phyloP scores from a whole-genome alignment of 345 rosid species.

The Leavenworthia alabamica region DNA sequence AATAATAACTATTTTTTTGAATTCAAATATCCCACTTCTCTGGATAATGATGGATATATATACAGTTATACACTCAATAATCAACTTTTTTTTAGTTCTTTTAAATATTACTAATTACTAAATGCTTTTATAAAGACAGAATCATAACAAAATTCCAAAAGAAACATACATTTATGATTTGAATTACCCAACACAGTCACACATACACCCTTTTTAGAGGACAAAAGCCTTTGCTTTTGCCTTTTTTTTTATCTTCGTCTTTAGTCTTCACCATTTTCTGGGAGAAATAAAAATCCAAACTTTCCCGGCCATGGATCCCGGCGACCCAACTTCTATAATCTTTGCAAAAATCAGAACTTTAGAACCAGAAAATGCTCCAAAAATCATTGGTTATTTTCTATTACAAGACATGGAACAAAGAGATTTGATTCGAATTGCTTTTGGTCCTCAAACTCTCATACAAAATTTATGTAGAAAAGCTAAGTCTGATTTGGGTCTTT shows the following conservation, averaged over 20 bases:
- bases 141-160: conserved; percentile 8
- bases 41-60: neutral
- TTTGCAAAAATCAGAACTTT: conserved; percentile 49
- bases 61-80: no score
- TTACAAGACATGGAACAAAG: conserved; percentile 51
- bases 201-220: neutral
- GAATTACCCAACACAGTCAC: neutral
- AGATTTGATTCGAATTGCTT: conserved; percentile 60
- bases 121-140: neutral
- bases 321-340: conserved; percentile 52
- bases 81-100: neutral
- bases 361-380: conserved; percentile 75
- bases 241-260: neutral
- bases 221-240: neutral
- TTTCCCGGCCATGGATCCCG: conserved; percentile 52
- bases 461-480: conserved; percentile 52
- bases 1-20: no score
- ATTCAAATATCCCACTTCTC: no score
- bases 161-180: conserved; percentile 10
- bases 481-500: conserved; percentile 51
- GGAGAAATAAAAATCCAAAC: neutral
- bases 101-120: neutral
- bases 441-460: conserved; percentile 50
- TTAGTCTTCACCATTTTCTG: neutral
- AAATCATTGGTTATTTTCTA: conserved; percentile 77